Percentiles rank a stretch among this genome's conserved stretches.
These are phyloP conservation scores for Silene noctiflora DNA, from an alignment of 179 eudicot species.

Conservation along the genomic window DNA sequence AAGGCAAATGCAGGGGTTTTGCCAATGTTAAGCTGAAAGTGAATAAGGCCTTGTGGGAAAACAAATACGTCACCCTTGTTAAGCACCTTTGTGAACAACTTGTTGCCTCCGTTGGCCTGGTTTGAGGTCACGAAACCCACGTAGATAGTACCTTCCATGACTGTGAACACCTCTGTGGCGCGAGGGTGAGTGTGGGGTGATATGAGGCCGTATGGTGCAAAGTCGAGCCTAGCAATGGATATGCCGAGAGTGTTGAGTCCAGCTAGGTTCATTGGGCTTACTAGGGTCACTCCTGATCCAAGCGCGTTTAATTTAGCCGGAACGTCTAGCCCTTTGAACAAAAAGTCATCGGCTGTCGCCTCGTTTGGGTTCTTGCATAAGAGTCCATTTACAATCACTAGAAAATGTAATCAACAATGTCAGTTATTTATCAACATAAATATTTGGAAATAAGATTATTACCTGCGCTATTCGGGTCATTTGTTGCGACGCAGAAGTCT, in stretches of 20 bases:
- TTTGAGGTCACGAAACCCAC: conserved; percentile 15
- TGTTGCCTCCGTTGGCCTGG: conserved; percentile 15
- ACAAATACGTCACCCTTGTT: conserved; percentile 17
- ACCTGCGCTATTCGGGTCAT: background rate
- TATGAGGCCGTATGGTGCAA: conserved; percentile 17
- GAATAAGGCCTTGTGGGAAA: conserved; percentile 16
- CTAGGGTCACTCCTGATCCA: conserved; percentile 10
- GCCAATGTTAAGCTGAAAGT: conserved; percentile 17
- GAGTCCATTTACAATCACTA: conserved; percentile 11
- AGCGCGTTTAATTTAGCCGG: conserved; percentile 3
- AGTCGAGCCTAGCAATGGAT: conserved; percentile 12
- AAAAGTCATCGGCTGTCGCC: conserved; percentile 7
- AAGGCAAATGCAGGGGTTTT: conserved; percentile 4
- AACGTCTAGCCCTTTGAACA: conserved; percentile 12
- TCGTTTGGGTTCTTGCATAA: conserved; percentile 13
- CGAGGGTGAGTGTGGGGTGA: conserved; percentile 14
- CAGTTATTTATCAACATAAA: too few species aligned
- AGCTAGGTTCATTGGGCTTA: conserved; percentile 1
- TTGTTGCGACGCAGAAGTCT: conserved; percentile 15
- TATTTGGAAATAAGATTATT: background rate
- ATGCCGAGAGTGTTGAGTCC: conserved; percentile 18
- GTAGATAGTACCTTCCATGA: conserved; percentile 17
- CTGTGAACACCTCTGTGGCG: conserved; percentile 18
- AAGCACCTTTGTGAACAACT: conserved; percentile 18
- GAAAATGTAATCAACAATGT: too few species aligned